Conservation (phyloP, 1,139 yeast genomes). For the Meyerozyma carpophila region DNA sequence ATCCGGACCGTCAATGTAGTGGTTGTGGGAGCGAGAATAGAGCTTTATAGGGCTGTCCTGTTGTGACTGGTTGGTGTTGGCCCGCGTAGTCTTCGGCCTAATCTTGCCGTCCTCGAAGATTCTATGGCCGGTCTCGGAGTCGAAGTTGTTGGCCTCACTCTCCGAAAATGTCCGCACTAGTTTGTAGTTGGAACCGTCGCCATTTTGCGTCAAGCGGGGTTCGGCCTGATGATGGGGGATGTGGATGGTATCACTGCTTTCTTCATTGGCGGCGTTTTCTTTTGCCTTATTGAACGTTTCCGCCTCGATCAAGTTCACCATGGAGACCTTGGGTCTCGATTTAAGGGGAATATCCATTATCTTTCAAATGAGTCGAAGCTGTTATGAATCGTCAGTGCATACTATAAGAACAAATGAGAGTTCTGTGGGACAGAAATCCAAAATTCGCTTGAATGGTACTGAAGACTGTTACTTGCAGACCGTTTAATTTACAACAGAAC, state of each 20-base stretch:
- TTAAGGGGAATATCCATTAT: constrained; percentile 41
- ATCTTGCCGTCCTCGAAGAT: constrained; percentile 45
- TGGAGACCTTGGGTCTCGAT: constrained; percentile 38
- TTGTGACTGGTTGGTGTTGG: neutral
- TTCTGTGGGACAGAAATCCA: neutral
- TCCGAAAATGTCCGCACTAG: constrained; percentile 51
- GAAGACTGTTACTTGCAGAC: too few species aligned
- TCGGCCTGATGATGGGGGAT: constrained; percentile 1
- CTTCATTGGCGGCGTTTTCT: constrained; percentile 3
- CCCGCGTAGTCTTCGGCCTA: constrained; percentile 23
- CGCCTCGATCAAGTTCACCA: constrained; percentile 28
- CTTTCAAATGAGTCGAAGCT: neutral
- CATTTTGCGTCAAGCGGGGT: constrained; percentile 1
- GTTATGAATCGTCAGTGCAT: neutral
- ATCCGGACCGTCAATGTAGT: constrained; percentile 12
- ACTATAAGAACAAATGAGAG: neutral
- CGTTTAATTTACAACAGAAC: too few species aligned
- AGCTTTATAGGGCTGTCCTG: constrained; percentile 11
- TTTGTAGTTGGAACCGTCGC: constrained; percentile 13
- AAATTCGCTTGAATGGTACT: neutral
- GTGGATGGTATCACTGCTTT: constrained; percentile 1
- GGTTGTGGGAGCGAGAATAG: constrained; percentile 31
- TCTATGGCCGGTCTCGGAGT: constrained; percentile 45
- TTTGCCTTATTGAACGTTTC: constrained; percentile 14
- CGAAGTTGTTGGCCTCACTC: constrained; percentile 49